phyloP scores from a whole-genome alignment of 768 basidiomycete species.

The Boletus rubescentipes region DNA sequence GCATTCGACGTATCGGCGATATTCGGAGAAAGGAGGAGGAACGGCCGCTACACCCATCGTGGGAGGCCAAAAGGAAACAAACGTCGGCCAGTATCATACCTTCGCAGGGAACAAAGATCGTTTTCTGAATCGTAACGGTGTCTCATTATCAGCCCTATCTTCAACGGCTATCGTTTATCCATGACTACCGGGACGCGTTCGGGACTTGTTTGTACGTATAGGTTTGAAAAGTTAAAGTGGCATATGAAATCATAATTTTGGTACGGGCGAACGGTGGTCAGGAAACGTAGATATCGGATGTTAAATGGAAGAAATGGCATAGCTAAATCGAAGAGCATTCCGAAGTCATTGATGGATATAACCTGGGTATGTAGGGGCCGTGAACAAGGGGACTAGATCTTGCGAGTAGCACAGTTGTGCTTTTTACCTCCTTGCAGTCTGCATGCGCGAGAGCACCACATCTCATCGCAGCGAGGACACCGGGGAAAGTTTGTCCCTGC shows the following conservation, averaged over 20 bases:
- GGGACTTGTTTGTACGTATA: too few relatives aligned
- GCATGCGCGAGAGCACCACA: conserved; percentile 67
- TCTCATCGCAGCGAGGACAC: conserved; percentile 57
- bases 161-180: neutral
- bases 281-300: neutral
- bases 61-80: conserved; percentile 88
- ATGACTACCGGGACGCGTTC: neutral
- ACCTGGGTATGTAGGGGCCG: neutral
- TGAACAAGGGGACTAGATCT: conserved; percentile 5
- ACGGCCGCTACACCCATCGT: conserved; percentile 81
- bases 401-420: conserved; percentile 42
- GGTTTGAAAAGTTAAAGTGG: neutral
- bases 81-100: conserved; percentile 65
- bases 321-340: neutral
- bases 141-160: neutral
- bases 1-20: neutral
- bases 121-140: conserved; percentile 36
- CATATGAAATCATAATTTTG: neutral
- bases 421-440: conserved; percentile 51
- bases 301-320: neutral
- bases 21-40: conserved; percentile 10
- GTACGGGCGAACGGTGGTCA: neutral
- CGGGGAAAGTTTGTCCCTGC: conserved; percentile 55
- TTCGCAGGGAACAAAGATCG: conserved; percentile 85
- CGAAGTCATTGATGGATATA: neutral